phyloP scores from a whole-genome alignment of 768 basidiomycete genomes.

The Kockovaella imperatae region DNA sequence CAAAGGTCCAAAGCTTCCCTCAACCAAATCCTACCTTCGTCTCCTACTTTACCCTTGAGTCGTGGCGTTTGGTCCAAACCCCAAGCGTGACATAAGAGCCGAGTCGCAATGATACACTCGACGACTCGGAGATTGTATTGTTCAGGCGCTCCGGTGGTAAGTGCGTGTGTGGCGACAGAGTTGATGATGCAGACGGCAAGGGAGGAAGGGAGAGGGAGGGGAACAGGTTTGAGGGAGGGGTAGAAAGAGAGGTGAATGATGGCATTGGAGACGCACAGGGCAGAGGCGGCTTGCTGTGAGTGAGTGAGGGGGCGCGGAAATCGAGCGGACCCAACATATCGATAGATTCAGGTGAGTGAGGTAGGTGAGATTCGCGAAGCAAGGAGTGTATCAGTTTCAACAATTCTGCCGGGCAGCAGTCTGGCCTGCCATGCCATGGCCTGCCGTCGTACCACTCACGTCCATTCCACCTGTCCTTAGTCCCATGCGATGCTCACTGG shows the following conservation, averaged over 20 bases:
- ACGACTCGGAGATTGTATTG: conserved; percentile 86
- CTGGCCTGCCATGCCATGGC: too few species aligned
- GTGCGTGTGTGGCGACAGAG: conserved; percentile 73
- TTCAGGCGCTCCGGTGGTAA: conserved; percentile 64
- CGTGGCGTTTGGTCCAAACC: conserved; percentile 22
- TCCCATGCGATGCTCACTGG: conserved; percentile 78
- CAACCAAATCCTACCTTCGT: conserved; percentile 12
- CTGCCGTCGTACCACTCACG: conserved; percentile 16
- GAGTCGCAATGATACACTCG: conserved; percentile 75
- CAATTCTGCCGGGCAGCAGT: too few species aligned
- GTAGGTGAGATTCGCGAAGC: background rate
- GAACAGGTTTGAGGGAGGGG: conserved; percentile 60
- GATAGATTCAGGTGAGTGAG: background rate
- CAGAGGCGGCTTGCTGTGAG: conserved; percentile 60
- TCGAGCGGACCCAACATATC: too few species aligned
- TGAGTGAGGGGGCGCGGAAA: too few species aligned
- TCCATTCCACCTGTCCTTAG: conserved; percentile 58
- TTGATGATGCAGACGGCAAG: conserved; percentile 71
- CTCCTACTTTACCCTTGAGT: conserved; percentile 2
- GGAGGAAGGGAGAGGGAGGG: conserved; percentile 56
- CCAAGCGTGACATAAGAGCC: conserved; percentile 60
- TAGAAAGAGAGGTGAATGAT: conserved; percentile 77
- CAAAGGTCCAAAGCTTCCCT: conserved; percentile 22
- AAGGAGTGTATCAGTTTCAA: too few species aligned
- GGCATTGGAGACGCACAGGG: conserved; percentile 62